A percentile compares a stretch with the other conserved stretches of the same genome.
phyloP scores from a whole-genome alignment of 192 early-diverging fungal genomes.

The Phlyctochytrium arcticum region DNA sequence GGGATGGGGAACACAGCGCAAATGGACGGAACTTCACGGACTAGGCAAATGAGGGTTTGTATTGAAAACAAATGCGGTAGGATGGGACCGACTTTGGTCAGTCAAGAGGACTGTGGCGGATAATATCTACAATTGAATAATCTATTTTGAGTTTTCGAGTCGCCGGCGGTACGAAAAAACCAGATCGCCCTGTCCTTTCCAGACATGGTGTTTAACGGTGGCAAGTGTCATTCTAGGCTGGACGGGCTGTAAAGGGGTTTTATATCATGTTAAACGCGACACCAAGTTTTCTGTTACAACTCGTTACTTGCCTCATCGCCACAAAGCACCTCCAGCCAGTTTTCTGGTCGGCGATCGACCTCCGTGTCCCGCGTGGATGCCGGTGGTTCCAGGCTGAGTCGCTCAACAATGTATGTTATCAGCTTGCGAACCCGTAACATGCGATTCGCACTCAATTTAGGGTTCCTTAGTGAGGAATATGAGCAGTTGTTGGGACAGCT shows the following conservation, averaged over 20 bases:
- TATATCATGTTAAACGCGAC: not conserved
- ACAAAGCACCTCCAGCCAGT: conserved; percentile 37
- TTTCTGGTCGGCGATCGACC: conserved; percentile 21
- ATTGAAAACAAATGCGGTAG: too few relatives aligned
- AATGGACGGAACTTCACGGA: too few relatives aligned
- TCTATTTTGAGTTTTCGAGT: too few relatives aligned
- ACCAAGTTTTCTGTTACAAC: not conserved
- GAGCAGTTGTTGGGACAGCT: not conserved
- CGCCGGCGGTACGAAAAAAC: conserved; percentile 15
- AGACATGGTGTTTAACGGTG: conserved; percentile 59
- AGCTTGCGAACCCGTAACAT: conserved; percentile 88
- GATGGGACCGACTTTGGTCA: too few relatives aligned
- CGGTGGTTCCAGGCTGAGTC: conserved; percentile 9
- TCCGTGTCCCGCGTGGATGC: too few relatives aligned
- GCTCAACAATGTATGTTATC: conserved; percentile 74
- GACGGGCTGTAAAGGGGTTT: conserved; percentile 22
- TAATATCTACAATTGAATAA: too few relatives aligned
- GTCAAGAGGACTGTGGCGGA: too few relatives aligned
- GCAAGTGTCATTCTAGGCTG: conserved; percentile 67
- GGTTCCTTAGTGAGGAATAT: conserved; percentile 21
- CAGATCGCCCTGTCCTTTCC: conserved; percentile 47
- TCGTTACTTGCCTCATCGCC: conserved; percentile 29
- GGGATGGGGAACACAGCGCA: too few relatives aligned
- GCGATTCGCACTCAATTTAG: conserved; percentile 78
- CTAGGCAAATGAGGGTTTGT: too few relatives aligned